Conservation (phyloP, 495 filamentous ascomycete species). For the Penicillium arizonense region DNA sequence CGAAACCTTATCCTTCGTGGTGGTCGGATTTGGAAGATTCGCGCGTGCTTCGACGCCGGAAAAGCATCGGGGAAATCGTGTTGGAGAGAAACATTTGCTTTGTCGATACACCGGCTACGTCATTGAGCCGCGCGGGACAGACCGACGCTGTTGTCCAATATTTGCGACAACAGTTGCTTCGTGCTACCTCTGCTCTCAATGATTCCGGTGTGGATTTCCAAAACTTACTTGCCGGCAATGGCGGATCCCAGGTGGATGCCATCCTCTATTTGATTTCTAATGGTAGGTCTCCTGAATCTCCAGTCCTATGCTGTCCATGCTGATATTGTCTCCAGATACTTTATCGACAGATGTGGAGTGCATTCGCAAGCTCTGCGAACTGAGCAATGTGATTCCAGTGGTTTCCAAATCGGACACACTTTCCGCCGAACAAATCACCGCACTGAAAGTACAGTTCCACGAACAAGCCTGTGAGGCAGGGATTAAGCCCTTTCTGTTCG, state of each 20-base stretch:
- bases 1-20: constrained; percentile 88
- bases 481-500: constrained; percentile 71
- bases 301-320: not conserved
- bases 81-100: constrained; percentile 95
- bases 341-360: constrained; percentile 73
- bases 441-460: constrained; percentile 54
- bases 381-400: constrained; percentile 86
- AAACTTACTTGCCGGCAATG: constrained; percentile 77
- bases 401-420: constrained; percentile 76
- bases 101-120: constrained; percentile 84
- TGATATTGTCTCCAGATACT: constrained; percentile 48
- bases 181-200: constrained; percentile 55
- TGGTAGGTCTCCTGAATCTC: constrained; percentile 44
- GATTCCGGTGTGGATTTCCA: constrained; percentile 73
- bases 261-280: constrained; percentile 77
- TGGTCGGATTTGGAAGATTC: constrained; percentile 88
- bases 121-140: constrained; percentile 61
- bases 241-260: constrained; percentile 85
- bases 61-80: constrained; percentile 76
- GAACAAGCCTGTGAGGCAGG: constrained; percentile 58
- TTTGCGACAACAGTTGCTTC: constrained; percentile 69
- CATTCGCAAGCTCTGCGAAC: constrained; percentile 67
- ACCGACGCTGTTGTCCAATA: constrained; percentile 72
- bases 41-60: constrained; percentile 65
- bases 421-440: constrained; percentile 54